Evolutionary conservation across 176 grass and related monocot species (phyloP).

Genomic region (Musa troglodytarum): DNA sequence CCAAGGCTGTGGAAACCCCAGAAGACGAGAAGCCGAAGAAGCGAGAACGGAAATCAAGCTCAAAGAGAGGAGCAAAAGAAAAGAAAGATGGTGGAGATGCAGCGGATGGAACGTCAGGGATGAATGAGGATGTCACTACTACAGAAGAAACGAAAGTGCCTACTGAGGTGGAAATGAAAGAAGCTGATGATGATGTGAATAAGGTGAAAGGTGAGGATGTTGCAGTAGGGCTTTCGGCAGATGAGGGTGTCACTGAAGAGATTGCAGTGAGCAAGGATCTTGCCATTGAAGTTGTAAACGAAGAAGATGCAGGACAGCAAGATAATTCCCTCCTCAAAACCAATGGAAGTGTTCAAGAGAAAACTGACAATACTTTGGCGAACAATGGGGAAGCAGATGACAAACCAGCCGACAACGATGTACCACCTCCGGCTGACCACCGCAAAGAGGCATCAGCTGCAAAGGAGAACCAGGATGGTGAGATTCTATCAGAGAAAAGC

Average conservation of each 20-base stretch:
- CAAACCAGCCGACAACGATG: too few species aligned
- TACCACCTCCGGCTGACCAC: too few species aligned
- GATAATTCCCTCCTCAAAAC: neutral
- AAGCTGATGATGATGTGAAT: conserved; percentile 9
- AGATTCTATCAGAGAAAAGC: conserved; percentile 15
- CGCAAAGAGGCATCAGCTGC: conserved; percentile 3
- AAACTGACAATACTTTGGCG: conserved; percentile 16
- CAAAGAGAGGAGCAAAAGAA: conserved; percentile 36
- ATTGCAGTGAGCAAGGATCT: neutral
- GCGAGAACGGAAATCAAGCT: conserved; percentile 26
- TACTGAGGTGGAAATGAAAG: conserved; percentile 46
- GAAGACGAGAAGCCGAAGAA: conserved; percentile 64
- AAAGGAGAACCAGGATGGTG: conserved; percentile 24
- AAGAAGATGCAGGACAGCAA: conserved; percentile 6
- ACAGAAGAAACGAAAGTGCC: conserved; percentile 25
- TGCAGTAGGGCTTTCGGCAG: neutral
- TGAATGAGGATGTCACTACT: conserved; percentile 18
- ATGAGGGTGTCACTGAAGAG: neutral
- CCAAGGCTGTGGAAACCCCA: conserved; percentile 64
- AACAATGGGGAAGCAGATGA: conserved; percentile 2
- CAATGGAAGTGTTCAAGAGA: conserved; percentile 8
- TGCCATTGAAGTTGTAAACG: conserved; percentile 10
- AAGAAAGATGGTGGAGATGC: conserved; percentile 31
- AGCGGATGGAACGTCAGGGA: neutral
- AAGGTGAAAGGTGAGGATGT: neutral